A percentile compares a stretch with the other conserved stretches of the same genome.
Conservation (phyloP, 2,329 filamentous ascomycete genomes). For the Paecilomyces fulvus region DNA sequence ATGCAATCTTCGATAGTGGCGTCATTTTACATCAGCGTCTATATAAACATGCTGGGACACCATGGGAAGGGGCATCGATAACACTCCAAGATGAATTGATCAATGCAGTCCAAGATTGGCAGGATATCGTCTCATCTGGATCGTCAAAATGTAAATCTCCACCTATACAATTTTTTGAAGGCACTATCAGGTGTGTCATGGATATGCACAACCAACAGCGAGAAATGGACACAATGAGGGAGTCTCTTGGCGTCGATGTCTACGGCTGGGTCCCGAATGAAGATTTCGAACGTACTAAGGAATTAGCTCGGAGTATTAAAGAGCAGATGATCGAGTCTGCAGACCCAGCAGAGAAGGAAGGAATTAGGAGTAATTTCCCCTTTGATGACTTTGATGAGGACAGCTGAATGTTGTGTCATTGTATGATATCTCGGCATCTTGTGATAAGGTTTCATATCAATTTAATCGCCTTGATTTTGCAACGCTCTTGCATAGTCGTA, state of each 20-base stretch:
- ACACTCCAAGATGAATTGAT: not conserved
- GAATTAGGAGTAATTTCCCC: slow-evolving; percentile 5
- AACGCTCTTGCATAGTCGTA: too few relatives aligned
- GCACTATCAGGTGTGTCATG: not conserved
- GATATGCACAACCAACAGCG: slow-evolving; percentile 3
- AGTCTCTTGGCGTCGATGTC: slow-evolving; percentile 12
- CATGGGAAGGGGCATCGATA: not conserved
- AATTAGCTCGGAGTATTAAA: slow-evolving; percentile 10
- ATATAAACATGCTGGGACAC: not conserved
- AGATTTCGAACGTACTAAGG: slow-evolving; percentile 12
- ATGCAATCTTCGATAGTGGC: not conserved
- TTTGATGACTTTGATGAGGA: slow-evolving; percentile 8
- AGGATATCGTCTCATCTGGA: not conserved
- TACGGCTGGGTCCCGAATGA: slow-evolving; percentile 17
- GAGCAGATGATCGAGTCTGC: slow-evolving; percentile 11
- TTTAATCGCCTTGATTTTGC: too few relatives aligned
- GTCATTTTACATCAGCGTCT: not conserved
- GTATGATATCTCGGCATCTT: too few relatives aligned
- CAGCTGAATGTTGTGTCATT: too few relatives aligned
- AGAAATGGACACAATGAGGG: slow-evolving; percentile 10
- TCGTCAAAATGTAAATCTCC: not conserved
- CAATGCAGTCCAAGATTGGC: not conserved
- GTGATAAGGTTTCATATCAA: too few relatives aligned
- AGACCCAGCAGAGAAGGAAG: not conserved
- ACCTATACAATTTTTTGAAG: not conserved